phyloP scores from a whole-genome alignment of 768 basidiomycete genomes.

The Leccinum rimulosum region DNA sequence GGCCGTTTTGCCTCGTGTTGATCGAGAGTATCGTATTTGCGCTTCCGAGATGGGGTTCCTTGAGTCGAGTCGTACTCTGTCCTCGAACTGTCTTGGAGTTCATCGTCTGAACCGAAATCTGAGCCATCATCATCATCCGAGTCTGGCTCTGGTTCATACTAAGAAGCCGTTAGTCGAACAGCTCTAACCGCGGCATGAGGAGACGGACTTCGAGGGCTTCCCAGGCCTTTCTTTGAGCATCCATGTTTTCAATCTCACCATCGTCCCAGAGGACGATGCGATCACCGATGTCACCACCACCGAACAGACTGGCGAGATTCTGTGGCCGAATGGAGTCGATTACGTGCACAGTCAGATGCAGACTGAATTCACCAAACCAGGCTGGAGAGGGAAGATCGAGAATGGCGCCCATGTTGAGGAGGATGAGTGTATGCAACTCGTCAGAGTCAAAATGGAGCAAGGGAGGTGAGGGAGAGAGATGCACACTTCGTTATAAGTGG shows the following conservation, averaged over 20 bases:
- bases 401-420: conserved; percentile 90
- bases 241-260: conserved; percentile 68
- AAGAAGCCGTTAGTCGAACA: conserved; percentile 9
- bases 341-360: conserved; percentile 75
- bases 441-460: conserved; percentile 1
- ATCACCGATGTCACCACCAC: conserved; percentile 60
- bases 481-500: conserved; percentile 63
- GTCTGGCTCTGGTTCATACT: conserved; percentile 80
- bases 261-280: conserved; percentile 93
- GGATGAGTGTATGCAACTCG: conserved; percentile 84
- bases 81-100: conserved; percentile 39
- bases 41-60: conserved; percentile 44
- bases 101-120: conserved; percentile 44
- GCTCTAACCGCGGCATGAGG: not conserved
- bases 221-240: conserved; percentile 77
- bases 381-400: conserved; percentile 72
- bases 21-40: conserved; percentile 43
- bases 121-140: conserved; percentile 59
- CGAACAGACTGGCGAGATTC: conserved; percentile 85
- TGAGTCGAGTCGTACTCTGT: conserved; percentile 41
- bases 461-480: not conserved
- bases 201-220: conserved; percentile 72
- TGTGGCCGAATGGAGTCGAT: conserved; percentile 93
- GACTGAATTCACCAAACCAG: conserved; percentile 74
- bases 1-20: conserved; percentile 53